Conservation (phyloP, 371 early-diverging fungal genomes). For the Cokeromyces recurvatus region DNA sequence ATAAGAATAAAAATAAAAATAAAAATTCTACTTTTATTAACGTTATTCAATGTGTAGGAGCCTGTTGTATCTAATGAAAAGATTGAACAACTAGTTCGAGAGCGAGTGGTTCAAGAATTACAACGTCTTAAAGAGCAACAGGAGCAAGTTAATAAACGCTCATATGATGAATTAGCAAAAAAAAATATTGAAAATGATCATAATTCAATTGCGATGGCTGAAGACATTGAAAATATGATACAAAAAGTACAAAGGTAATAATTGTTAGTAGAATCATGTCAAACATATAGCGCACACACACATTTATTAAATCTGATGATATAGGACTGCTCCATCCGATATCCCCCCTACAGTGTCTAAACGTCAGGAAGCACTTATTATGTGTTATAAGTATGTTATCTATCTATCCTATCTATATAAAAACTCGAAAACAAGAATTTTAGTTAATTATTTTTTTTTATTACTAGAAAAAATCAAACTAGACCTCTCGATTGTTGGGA, state of each 20-base stretch:
- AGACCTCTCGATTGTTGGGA: constrained; percentile 57
- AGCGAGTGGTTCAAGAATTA: constrained; percentile 42
- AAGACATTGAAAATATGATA: constrained; percentile 45
- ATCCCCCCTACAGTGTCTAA: constrained; percentile 37
- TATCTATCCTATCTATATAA: no score
- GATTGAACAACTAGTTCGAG: constrained; percentile 37
- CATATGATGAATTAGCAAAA: constrained; percentile 34
- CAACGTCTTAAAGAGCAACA: constrained; percentile 26
- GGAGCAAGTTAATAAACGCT: constrained; percentile 23
- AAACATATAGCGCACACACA: no score
- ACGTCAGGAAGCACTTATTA: constrained; percentile 41
- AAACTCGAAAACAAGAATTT: no score
- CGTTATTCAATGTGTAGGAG: not conserved
- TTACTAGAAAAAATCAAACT: constrained; percentile 37
- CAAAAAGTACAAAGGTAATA: constrained; percentile 41
- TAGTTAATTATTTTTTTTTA: not conserved
- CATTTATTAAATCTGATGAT: no score
- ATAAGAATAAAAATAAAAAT: not conserved
- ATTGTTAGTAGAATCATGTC: no score
- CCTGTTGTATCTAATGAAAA: constrained; percentile 26
- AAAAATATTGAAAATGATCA: constrained; percentile 40
- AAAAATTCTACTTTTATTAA: not conserved
- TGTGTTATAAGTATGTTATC: constrained; percentile 41
- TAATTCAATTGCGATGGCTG: constrained; percentile 39
- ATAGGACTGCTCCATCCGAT: constrained; percentile 36